Evolutionary conservation across 2,329 filamentous ascomycete genomes (phyloP), one percentile per base, ranked within the genome.

Genomic region (Bertia moriformis): DNA sequence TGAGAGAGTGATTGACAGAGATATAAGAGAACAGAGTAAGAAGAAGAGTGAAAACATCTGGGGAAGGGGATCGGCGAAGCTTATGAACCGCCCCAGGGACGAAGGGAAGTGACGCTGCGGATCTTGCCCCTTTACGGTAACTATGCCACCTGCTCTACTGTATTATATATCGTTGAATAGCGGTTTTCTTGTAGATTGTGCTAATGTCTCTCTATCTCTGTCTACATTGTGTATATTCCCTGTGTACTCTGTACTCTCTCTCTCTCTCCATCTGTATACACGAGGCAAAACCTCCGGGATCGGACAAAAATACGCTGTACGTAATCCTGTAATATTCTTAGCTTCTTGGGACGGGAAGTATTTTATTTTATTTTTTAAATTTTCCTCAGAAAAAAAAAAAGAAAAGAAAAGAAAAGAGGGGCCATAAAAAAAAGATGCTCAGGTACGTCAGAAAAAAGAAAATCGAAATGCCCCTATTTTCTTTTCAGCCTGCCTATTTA

Each of bases 11-110:
- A 35, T 35, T n/a, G 10, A 10, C 24, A 10, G 24, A 13, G 17
- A 7, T 17, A 7, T 7, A 35, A 35, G 32, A 35, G 7, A 10
- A 17, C 12, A 35, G 12, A 35, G 17, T 35, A 18, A 12, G 12
- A 35, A 12, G 15, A 10, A 35, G 15, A 15, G 10, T 35, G 32
- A 35, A 14, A 35, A 35, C 7, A 15, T 35, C 32, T 35, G 32
- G 32, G 32, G 32, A 35, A 35, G 32, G 32, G 32, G 32, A 35
- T 35, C 32, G 32, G 32, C 32, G 32, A 35, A 35, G 32, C 32
- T 35, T 35, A 35, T 12, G 32, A 35, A 35, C 10, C 7, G 15
- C 32, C 32, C 7, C 32, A 17, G 32, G 32, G 32, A 35, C 32
- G 15, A 17, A 12, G 10, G 32, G 10, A 35, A 17, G 15, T 27